Evolutionary conservation across 371 early-diverging fungal species (phyloP), one percentile per base, ranked within the genome.

Genomic region (Phascolomyces articulosus): DNA sequence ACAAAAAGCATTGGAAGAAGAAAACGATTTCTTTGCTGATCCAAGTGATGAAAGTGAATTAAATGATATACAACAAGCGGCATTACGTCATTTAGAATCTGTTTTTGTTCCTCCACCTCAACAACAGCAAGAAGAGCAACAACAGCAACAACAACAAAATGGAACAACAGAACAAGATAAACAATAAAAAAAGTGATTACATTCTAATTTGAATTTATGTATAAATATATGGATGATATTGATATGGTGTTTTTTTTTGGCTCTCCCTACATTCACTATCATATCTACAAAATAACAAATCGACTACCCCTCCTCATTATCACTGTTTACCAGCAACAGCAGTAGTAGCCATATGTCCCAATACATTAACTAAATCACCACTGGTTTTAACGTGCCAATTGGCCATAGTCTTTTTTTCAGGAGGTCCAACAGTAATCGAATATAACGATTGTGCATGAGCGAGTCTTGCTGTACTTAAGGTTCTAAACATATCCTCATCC

Each of bases 401-500:
- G 4, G 95, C 95, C 58, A 86, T 75, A 34, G 94, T 94, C 80
- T 88, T 90, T 79, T 95, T 96, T 59, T 84, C 81, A 0, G 90
- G 75, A n/a, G 88, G 78, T 0, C 95, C 96, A 15, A 95, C 86
- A 4, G 92, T 93, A 48, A 84, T 76, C 4, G 89, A 89, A 67
- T 88, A 91, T 21, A 21, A 16, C 16, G 57, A 27, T 10, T 57
- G 38, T 13, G 54, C n/a, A 41, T 55, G 40, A 16, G 55, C 56
- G 9, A 63, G 23, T 11, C 34, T 20, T 51, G 48, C 47, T 9
- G 65, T 49, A 24, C 57, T 49, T 16, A 60, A 60, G n/a, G 57
- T 44, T 18, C 89, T 83, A 77, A 92, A 93, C 97, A 98, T 97
- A 71, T 97, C 98, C 70, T 97, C 97, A 70, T 98, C 98, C 2